Evolutionary conservation across 1,284 basidiomycete genomes (phyloP), one percentile per base, ranked within the genome.

Genomic region (Ustilago curta): DNA sequence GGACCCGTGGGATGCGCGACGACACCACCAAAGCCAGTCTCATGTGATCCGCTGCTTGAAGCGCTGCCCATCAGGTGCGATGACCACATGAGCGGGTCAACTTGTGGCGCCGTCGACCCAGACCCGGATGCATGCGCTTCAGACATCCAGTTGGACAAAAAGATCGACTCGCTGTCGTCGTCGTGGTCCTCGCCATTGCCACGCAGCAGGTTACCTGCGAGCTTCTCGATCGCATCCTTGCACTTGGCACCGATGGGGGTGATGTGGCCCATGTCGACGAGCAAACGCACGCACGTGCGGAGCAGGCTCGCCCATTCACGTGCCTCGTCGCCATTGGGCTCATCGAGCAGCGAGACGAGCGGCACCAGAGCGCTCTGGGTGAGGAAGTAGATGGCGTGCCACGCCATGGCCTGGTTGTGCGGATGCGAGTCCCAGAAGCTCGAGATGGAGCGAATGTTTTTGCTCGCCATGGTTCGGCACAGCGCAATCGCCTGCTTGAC

Each of bases 331-430:
- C 40, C 50, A 40, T 21, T 57, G 2, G 73, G 73, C 50, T 71
- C 69, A 32, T 76, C 73, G 48, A 76, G 54, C 54, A 71, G 32
- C 60, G 73, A 76, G 14, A 76, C 65, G 19, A 76, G 65, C 40
- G 73, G 73, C 18, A 76, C 68, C 2, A 76, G 53, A 23, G 73
- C 73, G 52, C 73, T 76, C 59, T 76, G 73, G 3, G 73, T 69
- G 37, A 76, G 59, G 49, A 76, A 76, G 59, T 68, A 76, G 65
- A 70, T 68, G 18, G 73, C 68, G 45, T 76, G 73, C 73, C 73
- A 76, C 14, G 68, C 69, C 63, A 70, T 68, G 21, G 73, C 73
- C 65, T 76, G 73, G 57, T 76, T 76, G 65, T 71, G 73, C 12
- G 69, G 60, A 32, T 76, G 73, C 53, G 64, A 68, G 18, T 71